These are phyloP conservation scores for Torulaspora microellipsoides DNA, from an alignment of 805 yeast species.

Conservation along the genomic window DNA sequence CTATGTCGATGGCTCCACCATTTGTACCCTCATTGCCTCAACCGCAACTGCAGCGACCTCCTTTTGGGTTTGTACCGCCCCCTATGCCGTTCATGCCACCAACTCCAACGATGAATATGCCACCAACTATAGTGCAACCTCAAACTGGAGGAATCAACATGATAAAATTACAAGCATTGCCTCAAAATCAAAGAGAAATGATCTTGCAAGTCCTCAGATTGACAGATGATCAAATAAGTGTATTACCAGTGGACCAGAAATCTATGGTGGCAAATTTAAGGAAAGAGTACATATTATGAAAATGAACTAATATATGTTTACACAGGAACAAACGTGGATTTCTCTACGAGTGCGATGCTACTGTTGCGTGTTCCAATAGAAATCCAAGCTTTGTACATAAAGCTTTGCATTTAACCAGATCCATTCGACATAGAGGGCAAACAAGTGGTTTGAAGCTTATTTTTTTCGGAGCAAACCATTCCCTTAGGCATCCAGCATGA, in stretches of 20 bases:
- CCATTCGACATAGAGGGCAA: constrained; percentile 6
- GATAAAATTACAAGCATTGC: constrained; percentile 46
- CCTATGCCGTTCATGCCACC: constrained; percentile 18
- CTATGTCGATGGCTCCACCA: constrained; percentile 15
- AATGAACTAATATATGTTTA: not conserved
- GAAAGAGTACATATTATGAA: constrained; percentile 44
- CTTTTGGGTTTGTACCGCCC: constrained; percentile 16
- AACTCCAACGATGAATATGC: constrained; percentile 8
- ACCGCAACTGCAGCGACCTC: constrained; percentile 17
- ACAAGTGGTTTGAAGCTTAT: not conserved
- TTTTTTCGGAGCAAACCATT: constrained; percentile 2
- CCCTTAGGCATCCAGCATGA: constrained; percentile 3
- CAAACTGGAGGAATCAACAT: constrained; percentile 43
- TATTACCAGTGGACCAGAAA: constrained; percentile 44
- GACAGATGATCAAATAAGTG: constrained; percentile 40
- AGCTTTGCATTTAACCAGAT: constrained; percentile 3
- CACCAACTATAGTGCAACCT: constrained; percentile 13
- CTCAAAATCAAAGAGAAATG: constrained; percentile 54
- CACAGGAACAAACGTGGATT: too few species aligned
- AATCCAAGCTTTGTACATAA: constrained; percentile 2
- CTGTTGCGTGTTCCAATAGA: constrained; percentile 1
- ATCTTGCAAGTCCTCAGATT: constrained; percentile 47
- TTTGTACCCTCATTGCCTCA: constrained; percentile 14
- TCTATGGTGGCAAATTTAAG: constrained; percentile 52
- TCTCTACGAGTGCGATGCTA: not conserved